phyloP scores from a whole-genome alignment of 352 stramenopile species.

The Phytopythium aichiense region DNA sequence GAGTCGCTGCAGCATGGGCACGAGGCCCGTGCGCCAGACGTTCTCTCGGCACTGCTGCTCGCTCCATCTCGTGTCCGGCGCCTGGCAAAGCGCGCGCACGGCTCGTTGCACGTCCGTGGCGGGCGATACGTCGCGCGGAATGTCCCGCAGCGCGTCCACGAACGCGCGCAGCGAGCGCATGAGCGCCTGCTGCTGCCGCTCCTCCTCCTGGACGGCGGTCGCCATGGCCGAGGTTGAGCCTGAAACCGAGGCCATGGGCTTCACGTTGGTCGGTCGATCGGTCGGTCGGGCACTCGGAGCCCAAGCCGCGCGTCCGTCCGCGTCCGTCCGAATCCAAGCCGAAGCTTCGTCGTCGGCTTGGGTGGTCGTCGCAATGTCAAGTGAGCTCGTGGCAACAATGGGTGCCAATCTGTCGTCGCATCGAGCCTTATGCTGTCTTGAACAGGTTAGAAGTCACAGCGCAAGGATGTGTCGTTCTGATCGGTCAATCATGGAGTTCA shows the following conservation, averaged over 20 bases:
- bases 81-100: slow-evolving; percentile 27
- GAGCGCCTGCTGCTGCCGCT: slow-evolving; percentile 44
- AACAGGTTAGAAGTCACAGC: too few relatives aligned
- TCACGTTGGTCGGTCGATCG: too few relatives aligned
- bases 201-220: slow-evolving; percentile 11
- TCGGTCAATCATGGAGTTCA: too few relatives aligned
- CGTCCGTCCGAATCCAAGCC: too few relatives aligned
- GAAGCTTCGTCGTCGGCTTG: background rate
- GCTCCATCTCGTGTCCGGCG: slow-evolving; percentile 6
- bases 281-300: too few relatives aligned
- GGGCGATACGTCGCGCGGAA: slow-evolving; percentile 29
- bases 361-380: background rate
- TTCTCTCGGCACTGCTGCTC: slow-evolving; percentile 18
- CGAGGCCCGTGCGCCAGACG: slow-evolving; percentile 29
- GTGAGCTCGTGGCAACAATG: background rate
- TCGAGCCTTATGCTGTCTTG: too few relatives aligned
- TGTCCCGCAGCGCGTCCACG: slow-evolving; percentile 60
- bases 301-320: background rate
- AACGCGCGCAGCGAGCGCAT: slow-evolving; percentile 57
- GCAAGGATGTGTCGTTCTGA: too few relatives aligned
- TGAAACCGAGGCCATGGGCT: too few relatives aligned
- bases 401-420: too few relatives aligned
- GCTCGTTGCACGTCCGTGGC: slow-evolving; percentile 20
- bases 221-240: background rate
- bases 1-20: slow-evolving; percentile 40